Base-by-base conservation (phyloP, 345 rosid genomes). In the Rubroshorea leprosula region DNA sequence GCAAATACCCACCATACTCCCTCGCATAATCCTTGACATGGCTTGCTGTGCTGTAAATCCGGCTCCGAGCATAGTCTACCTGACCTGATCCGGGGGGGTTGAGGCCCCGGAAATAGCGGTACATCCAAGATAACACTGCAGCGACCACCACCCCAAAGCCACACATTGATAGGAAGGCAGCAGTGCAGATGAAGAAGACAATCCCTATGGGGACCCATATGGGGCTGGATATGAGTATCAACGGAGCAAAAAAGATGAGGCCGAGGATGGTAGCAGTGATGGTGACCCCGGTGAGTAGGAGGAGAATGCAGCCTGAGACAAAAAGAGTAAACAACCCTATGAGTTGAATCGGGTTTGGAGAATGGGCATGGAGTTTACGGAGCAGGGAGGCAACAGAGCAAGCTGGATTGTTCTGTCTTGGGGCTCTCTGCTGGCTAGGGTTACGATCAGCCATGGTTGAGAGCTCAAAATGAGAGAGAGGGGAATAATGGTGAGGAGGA, bases 11-110 rank as follows among this genome's bases (percentile, higher is more conserved):
- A 25, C 97, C 91, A 35, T 89, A 93, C 52, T 84, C 98, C 26
- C 80, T 81, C 0, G 92, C 95, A 50, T 80, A 83, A 49, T 81
- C 97, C 82, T 89, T 89, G 9, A 86, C 85, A 62, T 86, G 92
- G 57, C 67, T 67, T 4, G 97, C 93, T 15, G 97, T 93, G 47
- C 89, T 89, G 51, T 74, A 82, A 54, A 93, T 83, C 63, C 97
- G 71, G 68, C 51, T 77, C 63, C 91, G 59, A 0, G 93, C 98
- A 60, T 84, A 84, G 51, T 80, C 93, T 0, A 80, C 72, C 72
- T 74, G 77, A 20, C 80, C 81, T 29, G 89, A 79, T 14, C 96
- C 97, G 0, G 76, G 74, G 11, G 89, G 98, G 53, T 81, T 74
- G 80, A 85, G 46, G 43, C 97, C 97, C 61, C 64, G 72, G 23